Percentiles rank a stretch among this genome's conserved stretches.
phyloP scores from a whole-genome alignment of 1,284 basidiomycete genomes.

The Ceraceosorus guamensis region DNA sequence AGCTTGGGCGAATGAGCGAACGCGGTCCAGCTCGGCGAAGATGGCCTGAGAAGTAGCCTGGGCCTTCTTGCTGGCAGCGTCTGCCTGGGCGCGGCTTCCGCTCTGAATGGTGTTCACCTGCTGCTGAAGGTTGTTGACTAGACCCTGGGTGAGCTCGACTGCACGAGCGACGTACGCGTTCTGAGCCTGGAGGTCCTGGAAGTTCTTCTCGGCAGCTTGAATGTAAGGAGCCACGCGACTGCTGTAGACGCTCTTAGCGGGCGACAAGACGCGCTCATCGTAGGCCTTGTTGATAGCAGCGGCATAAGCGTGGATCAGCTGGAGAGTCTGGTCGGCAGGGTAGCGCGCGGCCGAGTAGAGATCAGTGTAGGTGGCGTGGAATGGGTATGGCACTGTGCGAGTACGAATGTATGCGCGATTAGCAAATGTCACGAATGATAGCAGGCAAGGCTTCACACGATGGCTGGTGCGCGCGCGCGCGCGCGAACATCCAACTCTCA shows the following conservation, averaged over 20 bases:
- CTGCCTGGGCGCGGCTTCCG: conserved; percentile 31
- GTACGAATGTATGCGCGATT: no score
- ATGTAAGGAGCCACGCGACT: conserved; percentile 30
- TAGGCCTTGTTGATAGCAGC: conserved; percentile 30
- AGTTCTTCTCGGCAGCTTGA: conserved; percentile 26
- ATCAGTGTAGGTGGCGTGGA: conserved; percentile 40
- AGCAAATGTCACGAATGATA: no score
- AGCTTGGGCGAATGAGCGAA: conserved; percentile 35
- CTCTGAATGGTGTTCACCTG: conserved; percentile 31
- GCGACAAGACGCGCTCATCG: conserved; percentile 32
- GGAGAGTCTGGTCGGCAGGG: conserved; percentile 27
- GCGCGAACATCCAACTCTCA: no score
- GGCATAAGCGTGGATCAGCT: conserved; percentile 26
- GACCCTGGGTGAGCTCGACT: conserved; percentile 34
- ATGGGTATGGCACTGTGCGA: conserved; percentile 32
- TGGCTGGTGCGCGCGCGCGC: no score
- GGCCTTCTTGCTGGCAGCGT: conserved; percentile 38
- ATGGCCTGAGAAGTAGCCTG: conserved; percentile 35
- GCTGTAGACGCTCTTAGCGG: conserved; percentile 35
- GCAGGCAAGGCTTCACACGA: no score
- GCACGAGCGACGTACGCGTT: conserved; percentile 40
- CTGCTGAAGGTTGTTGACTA: conserved; percentile 33
- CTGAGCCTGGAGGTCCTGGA: conserved; percentile 43
- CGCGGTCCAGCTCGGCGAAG: conserved; percentile 41
- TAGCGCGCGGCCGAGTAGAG: conserved; percentile 28